phyloP scores from a whole-genome alignment of 1,284 basidiomycete genomes.

The Ustilago xerochloae region DNA sequence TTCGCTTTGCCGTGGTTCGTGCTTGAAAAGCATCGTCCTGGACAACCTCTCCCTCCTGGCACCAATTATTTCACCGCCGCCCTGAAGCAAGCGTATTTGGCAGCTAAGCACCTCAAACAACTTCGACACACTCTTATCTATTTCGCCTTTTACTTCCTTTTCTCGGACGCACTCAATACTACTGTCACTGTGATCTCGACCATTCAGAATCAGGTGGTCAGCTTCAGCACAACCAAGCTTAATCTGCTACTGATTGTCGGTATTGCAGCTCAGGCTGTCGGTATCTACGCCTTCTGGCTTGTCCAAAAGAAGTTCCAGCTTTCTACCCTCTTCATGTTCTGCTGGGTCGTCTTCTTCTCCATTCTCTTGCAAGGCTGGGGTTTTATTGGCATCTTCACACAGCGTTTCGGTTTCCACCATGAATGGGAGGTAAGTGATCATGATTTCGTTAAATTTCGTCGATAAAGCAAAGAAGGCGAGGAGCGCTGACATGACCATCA shows the following conservation, averaged over 20 bases:
- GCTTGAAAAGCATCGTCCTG: constrained; percentile 62
- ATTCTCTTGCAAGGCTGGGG: constrained; percentile 85
- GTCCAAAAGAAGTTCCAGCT: constrained; percentile 82
- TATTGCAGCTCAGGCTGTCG: constrained; percentile 78
- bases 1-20: constrained; percentile 82
- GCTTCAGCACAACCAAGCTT: constrained; percentile 77
- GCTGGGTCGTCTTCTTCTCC: constrained; percentile 80
- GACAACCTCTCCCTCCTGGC: constrained; percentile 74
- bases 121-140: constrained; percentile 70
- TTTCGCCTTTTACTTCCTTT: constrained; percentile 76
- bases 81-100: constrained; percentile 41
- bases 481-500: neutral
- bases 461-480: neutral
- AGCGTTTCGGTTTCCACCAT: constrained; percentile 73
- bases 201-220: constrained; percentile 83
- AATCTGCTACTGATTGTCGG: constrained; percentile 80
- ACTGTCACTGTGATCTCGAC: constrained; percentile 80
- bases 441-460: neutral
- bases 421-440: constrained; percentile 36
- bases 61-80: constrained; percentile 76
- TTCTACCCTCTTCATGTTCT: constrained; percentile 74
- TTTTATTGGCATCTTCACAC: constrained; percentile 84
- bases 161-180: constrained; percentile 82
- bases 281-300: constrained; percentile 78
- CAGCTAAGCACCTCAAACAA: constrained; percentile 21